Conservation (phyloP, 768 basidiomycete genomes). For the Tulasnella sp. region DNA sequence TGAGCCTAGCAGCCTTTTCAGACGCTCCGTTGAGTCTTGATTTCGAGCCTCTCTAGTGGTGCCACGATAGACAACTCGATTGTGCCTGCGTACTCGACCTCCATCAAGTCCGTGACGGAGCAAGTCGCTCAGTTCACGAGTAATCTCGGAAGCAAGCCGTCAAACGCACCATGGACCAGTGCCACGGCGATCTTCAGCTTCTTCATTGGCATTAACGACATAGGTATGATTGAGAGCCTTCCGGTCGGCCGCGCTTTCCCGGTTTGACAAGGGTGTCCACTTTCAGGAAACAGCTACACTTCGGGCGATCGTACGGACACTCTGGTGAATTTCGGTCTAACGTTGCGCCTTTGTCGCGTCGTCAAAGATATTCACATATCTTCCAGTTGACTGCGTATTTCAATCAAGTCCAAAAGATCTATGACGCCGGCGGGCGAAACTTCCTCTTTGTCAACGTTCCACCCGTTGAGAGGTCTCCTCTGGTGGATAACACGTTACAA, state of each 20-base stretch:
- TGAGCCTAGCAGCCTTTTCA: slow-evolving; percentile 56
- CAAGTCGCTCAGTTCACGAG: slow-evolving; percentile 50
- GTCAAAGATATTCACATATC: slow-evolving; percentile 14
- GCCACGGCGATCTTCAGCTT: slow-evolving; percentile 48
- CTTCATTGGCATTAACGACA: slow-evolving; percentile 66
- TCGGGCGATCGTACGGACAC: slow-evolving; percentile 37
- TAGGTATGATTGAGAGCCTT: slow-evolving; percentile 24
- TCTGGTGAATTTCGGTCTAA: slow-evolving; percentile 31
- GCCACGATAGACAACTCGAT: background rate
- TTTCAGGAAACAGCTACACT: slow-evolving; percentile 9
- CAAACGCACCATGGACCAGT: slow-evolving; percentile 43
- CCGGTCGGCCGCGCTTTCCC: slow-evolving; percentile 15
- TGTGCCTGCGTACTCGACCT: background rate
- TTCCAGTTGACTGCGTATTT: slow-evolving; percentile 35
- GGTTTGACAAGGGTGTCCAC: background rate
- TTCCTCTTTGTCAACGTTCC: slow-evolving; percentile 56
- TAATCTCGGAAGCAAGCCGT: slow-evolving; percentile 36
- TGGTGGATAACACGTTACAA: slow-evolving; percentile 36
- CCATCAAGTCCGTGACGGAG: slow-evolving; percentile 36
- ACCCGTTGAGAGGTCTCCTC: slow-evolving; percentile 44
- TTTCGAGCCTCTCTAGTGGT: background rate
- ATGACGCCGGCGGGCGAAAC: slow-evolving; percentile 44
- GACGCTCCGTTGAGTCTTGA: slow-evolving; percentile 29
- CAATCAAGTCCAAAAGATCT: slow-evolving; percentile 26
- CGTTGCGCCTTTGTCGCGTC: background rate